Conservation (phyloP, 2,329 filamentous ascomycete species). For the Taxawa tesnikishii region DNA sequence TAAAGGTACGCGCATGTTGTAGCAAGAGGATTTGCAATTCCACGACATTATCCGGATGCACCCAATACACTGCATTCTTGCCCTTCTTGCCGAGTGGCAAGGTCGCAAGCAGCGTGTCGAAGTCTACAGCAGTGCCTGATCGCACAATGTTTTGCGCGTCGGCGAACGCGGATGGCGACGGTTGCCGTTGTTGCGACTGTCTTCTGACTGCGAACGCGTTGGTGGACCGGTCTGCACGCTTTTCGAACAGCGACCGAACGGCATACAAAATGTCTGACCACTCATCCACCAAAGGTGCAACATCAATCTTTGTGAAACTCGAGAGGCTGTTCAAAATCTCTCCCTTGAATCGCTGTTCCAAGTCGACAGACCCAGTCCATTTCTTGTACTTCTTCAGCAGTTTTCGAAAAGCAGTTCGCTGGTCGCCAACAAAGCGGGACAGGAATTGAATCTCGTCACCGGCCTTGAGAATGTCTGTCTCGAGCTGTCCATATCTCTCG, state of each 20-base stretch:
- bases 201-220: slow-evolving; percentile 1
- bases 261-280: slow-evolving; percentile 34
- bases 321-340: slow-evolving; percentile 53
- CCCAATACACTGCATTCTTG: slow-evolving; percentile 39
- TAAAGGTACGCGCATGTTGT: slow-evolving; percentile 32
- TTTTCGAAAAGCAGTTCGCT: slow-evolving; percentile 67
- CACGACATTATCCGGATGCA: slow-evolving; percentile 41
- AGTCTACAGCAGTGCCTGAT: slow-evolving; percentile 28
- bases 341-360: slow-evolving; percentile 54
- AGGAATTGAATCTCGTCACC: slow-evolving; percentile 61
- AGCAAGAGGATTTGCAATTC: slow-evolving; percentile 41
- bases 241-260: slow-evolving; percentile 32
- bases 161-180: slow-evolving; percentile 17
- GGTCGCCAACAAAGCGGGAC: slow-evolving; percentile 59
- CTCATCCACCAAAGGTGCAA: slow-evolving; percentile 38
- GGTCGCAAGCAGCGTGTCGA: slow-evolving; percentile 37
- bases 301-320: slow-evolving; percentile 59
- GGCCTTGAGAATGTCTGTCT: slow-evolving; percentile 42
- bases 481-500: slow-evolving; percentile 37
- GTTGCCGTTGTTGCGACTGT: slow-evolving; percentile 5
- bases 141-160: slow-evolving; percentile 27
- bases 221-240: slow-evolving; percentile 9
- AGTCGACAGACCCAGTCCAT: slow-evolving; percentile 63
- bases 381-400: slow-evolving; percentile 81
- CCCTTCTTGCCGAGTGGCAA: slow-evolving; percentile 33